Evolutionary conservation across 108 stramenopile species (phyloP), one percentile per base, ranked within the genome.

Genomic region (Skeletonema menzelii): DNA sequence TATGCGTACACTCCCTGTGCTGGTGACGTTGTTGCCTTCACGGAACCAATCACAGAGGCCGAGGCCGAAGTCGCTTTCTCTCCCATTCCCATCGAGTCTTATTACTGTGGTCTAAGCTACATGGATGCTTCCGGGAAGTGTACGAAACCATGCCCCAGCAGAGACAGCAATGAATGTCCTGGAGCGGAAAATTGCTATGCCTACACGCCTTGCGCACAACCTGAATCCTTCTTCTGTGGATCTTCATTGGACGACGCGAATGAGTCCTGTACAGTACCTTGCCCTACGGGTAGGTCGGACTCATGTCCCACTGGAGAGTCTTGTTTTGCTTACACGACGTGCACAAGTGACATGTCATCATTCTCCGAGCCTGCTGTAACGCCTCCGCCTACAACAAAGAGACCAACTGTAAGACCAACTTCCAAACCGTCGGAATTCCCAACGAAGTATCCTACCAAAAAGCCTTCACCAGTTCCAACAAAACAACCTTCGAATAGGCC

Each of bases 281-380:
- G 94, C 80, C 94, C 90, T 30, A 56, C 73, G 40, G 94, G 91
- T 30, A 80, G 67, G 40, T 65, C 85, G 0, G 59, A 56, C 22
- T 83, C 82, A 8, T 93, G 89, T 86, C 89, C 92, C 1, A 71
- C 70, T 34, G 86, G 77, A 31, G 73, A 91, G 67, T 84, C 69
- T 30, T 95, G 94, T 58, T 92, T 78, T 72, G 91, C 94, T 26
- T 90, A 95, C 73, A 92, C 91, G 0, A 81, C 89, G 8, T 92
- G 94, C 53, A 8, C 22, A 60, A 7, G 6, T 73, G 84, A 88
- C 53, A 32, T 59, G 59, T 17, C 31, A 13, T 11, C 35, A 12
- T 62, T 32, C 15, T 32, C 37, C 22, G 35, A 62, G 28, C 61
- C 34, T 63, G 62, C 62, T n/a, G 4, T 38, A 40, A 37, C 34